Evolutionary conservation across 306 rosid species (phyloP).

Genomic region (Chamaecrista fasciculata): DNA sequence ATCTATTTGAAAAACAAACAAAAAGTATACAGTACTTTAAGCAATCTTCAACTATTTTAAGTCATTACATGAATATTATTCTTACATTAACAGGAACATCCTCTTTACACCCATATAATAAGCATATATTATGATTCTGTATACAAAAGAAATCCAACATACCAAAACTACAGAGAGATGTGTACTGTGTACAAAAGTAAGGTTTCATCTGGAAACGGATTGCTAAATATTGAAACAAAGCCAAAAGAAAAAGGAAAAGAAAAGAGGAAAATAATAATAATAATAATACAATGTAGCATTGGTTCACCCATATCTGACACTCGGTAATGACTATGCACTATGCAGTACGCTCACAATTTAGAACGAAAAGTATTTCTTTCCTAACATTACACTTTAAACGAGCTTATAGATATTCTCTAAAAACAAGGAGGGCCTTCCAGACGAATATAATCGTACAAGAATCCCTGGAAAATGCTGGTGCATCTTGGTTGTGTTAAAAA

Average conservation of each 20-base stretch:
- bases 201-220: conserved; percentile 11
- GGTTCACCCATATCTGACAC: conserved; percentile 10
- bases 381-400: conserved; percentile 18
- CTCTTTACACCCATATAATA: neutral
- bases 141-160: neutral
- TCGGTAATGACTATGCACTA: conserved; percentile 4
- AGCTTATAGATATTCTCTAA: conserved; percentile 20
- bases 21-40: too few relatives aligned
- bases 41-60: neutral
- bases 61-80: neutral
- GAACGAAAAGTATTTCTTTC: neutral
- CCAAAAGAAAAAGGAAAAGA: neutral
- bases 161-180: conserved; percentile 6
- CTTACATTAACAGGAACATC: neutral
- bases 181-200: neutral
- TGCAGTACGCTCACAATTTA: too few relatives aligned
- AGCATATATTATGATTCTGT: neutral
- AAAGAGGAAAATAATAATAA: neutral
- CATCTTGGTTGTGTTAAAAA: conserved; percentile 47
- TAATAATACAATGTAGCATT: conserved; percentile 7
- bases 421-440: conserved; percentile 57
- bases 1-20: too few relatives aligned
- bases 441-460: conserved; percentile 62
- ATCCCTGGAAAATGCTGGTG: conserved; percentile 32
- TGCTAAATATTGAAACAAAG: neutral